Base-by-base conservation (phyloP, 441 rosid species). In the Mallotus japonicus region DNA sequence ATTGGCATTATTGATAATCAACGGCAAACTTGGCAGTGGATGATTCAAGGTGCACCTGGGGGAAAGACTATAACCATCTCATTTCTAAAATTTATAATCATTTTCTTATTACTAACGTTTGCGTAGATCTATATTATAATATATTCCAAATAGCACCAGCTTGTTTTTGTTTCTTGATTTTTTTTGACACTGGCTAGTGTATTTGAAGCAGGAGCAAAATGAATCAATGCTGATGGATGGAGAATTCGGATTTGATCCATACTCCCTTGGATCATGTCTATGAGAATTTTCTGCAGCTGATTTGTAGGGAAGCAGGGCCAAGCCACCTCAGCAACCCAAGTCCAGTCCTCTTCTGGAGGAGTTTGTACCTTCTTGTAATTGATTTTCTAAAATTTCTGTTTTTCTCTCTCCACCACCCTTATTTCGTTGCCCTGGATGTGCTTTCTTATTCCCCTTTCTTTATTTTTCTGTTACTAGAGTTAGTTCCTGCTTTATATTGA, bases 181-280 rank as follows among this genome's bases (percentile, higher is more conserved):
- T 62, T 63, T 76, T 76, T 28, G 75, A 76, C 17, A 19, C 42
- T 75, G 28, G 14, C 51, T 60, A 44, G n/a, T 67, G 53, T 44
- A 61, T 81, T 60, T 75, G 76, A 56, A 83, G 91, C 97, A 91
- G 87, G 97, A 83, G 60, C 89, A 79, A 46, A 83, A 72, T 20
- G 92, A 85, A 61, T 42, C 78, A 22, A 60, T 76, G 65, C 49
- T 85, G 63, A 78, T 81, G 76, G 94, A 87, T 77, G 84, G 89
- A 74, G 97, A 89, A 76, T 89, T 87, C 17, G 89, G 87, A 60
- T 78, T 84, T 65, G 97, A 90, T 78, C 81, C 90, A 14, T 88
- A 79, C 84, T 74, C 89, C 14, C 87, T 80, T 3, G 88, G 86
- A 65, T 79, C 91, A 19, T 85, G 88, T 73, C 72, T 87, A 54